phyloP scores from a whole-genome alignment of 2,329 filamentous ascomycete genomes.

The Fusarium albidum region DNA sequence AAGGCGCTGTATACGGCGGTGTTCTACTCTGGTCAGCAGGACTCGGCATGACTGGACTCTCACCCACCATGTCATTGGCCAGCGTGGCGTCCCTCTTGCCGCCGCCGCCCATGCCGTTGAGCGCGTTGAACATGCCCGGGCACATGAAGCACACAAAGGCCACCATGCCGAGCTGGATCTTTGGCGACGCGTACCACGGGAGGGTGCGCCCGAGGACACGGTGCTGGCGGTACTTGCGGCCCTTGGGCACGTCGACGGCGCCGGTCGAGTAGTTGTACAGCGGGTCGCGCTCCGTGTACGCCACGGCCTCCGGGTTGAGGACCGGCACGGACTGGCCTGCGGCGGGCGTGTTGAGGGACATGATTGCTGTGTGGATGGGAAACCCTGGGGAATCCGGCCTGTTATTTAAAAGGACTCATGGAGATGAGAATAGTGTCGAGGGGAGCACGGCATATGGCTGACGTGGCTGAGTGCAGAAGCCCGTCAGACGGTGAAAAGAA shows the following conservation, averaged over 20 bases:
- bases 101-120: constrained; percentile 70
- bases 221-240: constrained; percentile 36
- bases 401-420: background rate
- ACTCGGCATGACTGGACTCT: no score
- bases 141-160: constrained; percentile 65
- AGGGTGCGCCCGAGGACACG: constrained; percentile 26
- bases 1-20: constrained; percentile 77
- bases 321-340: constrained; percentile 31
- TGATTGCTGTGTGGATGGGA: background rate
- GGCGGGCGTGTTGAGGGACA: constrained; percentile 32
- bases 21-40: constrained; percentile 1
- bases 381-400: background rate
- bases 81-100: constrained; percentile 56
- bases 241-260: constrained; percentile 21
- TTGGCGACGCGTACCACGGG: constrained; percentile 75
- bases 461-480: no score
- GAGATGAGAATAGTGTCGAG: no score
- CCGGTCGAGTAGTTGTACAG: constrained; percentile 28
- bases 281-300: background rate
- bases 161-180: constrained; percentile 75
- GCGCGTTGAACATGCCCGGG: constrained; percentile 76
- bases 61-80: constrained; percentile 47
- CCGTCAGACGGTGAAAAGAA: no score
- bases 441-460: no score
- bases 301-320: constrained; percentile 24